Percentiles rank a stretch among this genome's conserved stretches.
Conservation (phyloP, 2,329 filamentous ascomycete genomes). For the Acrodontium crateriforme region DNA sequence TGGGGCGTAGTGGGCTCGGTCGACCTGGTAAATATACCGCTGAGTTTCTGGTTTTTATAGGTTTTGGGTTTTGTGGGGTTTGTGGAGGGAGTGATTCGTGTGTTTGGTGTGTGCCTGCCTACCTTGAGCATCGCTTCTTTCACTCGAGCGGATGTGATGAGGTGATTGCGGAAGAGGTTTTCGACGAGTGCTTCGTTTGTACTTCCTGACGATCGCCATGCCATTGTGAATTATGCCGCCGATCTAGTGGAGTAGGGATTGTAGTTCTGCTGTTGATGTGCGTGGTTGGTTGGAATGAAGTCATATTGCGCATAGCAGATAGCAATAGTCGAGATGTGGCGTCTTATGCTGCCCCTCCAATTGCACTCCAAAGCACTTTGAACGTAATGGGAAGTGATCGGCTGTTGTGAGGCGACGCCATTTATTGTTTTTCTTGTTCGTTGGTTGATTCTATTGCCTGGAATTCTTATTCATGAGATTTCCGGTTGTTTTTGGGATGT, state of each 20-base stretch:
- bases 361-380: no score
- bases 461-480: background rate
- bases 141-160: conserved; percentile 61
- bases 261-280: conserved; percentile 1
- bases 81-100: background rate
- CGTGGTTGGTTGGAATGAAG: conserved; percentile 2
- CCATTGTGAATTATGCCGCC: conserved; percentile 54
- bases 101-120: conserved; percentile 10
- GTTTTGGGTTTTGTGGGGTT: no score
- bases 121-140: conserved; percentile 69
- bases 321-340: background rate
- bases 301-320: conserved; percentile 1
- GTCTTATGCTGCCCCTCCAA: no score
- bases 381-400: no score
- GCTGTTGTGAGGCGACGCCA: conserved; percentile 17
- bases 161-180: conserved; percentile 56
- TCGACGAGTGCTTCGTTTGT: conserved; percentile 63
- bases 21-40: conserved; percentile 57
- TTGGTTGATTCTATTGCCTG: conserved; percentile 1
- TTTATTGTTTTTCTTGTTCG: conserved; percentile 12
- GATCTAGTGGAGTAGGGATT: no score
- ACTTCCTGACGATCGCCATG: conserved; percentile 70
- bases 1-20: conserved; percentile 74
- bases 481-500: no score
- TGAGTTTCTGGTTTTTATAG: conserved; percentile 1